Evolutionary conservation across 192 early-diverging fungal genomes (phyloP).

Genomic region (Podila epicladia): DNA sequence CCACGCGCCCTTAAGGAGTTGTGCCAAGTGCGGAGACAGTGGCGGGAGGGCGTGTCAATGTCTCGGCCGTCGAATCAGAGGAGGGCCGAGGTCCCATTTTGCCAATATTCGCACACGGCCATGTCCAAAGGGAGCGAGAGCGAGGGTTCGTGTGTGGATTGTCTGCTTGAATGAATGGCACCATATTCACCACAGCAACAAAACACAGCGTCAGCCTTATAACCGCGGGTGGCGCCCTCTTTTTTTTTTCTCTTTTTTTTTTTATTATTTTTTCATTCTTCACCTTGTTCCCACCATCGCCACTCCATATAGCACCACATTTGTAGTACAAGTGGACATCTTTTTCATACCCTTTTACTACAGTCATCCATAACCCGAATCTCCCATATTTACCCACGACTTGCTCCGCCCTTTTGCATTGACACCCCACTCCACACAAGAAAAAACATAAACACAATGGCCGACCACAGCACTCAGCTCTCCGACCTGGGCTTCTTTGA

Average conservation of each 20-base stretch:
- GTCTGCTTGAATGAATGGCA: too few species aligned
- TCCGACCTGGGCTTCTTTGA: too few species aligned
- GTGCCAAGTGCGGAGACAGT: slow-evolving; percentile 2
- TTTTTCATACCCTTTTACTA: background rate
- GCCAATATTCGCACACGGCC: background rate
- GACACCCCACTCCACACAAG: too few species aligned
- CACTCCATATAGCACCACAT: background rate
- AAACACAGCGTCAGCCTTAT: too few species aligned
- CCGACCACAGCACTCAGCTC: too few species aligned
- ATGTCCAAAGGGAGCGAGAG: too few species aligned
- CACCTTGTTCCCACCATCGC: background rate
- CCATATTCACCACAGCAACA: too few species aligned
- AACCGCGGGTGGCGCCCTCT: background rate
- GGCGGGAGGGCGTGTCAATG: background rate
- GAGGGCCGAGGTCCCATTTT: background rate
- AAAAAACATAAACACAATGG: too few species aligned
- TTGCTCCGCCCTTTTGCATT: too few species aligned
- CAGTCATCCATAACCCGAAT: too few species aligned
- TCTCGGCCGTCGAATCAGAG: background rate
- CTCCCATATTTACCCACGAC: too few species aligned
- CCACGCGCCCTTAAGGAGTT: background rate
- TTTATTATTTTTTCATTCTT: background rate
- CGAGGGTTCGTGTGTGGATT: too few species aligned
- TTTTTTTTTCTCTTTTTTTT: background rate
- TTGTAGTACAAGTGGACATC: background rate